phyloP scores from a whole-genome alignment of 441 rosid genomes.

The Erodium moschatum region DNA sequence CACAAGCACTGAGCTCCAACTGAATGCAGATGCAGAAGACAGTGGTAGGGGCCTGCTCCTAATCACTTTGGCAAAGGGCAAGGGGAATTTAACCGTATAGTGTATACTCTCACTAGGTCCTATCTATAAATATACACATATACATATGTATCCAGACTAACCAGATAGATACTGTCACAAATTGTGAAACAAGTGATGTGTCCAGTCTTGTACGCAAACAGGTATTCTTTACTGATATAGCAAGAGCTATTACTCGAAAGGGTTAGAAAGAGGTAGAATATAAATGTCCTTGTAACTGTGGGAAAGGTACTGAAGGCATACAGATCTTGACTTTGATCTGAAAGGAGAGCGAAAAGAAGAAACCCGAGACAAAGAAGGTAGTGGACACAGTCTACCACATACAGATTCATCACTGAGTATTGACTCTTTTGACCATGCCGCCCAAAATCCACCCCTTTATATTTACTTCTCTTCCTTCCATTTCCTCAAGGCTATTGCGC shows the following conservation, averaged over 20 bases:
- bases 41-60: constrained; percentile 3
- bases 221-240: neutral
- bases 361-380: constrained; percentile 1
- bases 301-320: neutral
- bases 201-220: neutral
- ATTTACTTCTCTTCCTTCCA: constrained; percentile 34
- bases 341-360: neutral
- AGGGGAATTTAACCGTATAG: neutral
- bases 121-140: neutral
- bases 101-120: neutral
- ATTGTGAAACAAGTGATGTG: neutral
- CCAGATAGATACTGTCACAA: constrained; percentile 1
- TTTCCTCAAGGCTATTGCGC: constrained; percentile 27
- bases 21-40: constrained; percentile 1
- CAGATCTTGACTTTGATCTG: neutral
- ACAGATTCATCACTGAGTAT: neutral
- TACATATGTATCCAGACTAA: neutral
- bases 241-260: neutral
- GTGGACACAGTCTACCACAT: neutral
- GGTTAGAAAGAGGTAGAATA: neutral
- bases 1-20: constrained; percentile 2
- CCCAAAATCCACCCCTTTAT: constrained; percentile 39
- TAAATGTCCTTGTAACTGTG: neutral
- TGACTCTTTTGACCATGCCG: constrained; percentile 40
- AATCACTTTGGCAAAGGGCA: neutral